Conservation (phyloP, 1,284 basidiomycete genomes). For the Naganishia sp. region DNA sequence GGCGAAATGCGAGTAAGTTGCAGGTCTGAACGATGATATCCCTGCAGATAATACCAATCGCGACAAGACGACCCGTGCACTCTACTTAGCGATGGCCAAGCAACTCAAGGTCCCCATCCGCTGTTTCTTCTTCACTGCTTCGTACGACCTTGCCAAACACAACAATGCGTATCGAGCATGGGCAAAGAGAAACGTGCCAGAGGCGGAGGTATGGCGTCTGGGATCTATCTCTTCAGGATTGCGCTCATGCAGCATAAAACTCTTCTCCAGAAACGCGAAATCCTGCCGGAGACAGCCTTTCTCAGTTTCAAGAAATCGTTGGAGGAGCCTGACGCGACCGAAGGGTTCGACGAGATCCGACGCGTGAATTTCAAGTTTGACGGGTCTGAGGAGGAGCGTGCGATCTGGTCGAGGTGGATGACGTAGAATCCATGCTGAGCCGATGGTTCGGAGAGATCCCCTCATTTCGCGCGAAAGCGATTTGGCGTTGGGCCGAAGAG, state of each 20-base stretch:
- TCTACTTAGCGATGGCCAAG: slow-evolving; percentile 69
- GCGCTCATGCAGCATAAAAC: not conserved
- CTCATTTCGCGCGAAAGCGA: no score
- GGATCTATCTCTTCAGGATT: not conserved
- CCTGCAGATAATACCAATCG: slow-evolving; percentile 81
- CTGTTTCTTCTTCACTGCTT: slow-evolving; percentile 73
- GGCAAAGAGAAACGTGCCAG: slow-evolving; percentile 3
- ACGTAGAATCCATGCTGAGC: not conserved
- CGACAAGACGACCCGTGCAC: slow-evolving; percentile 65
- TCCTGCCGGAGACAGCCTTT: slow-evolving; percentile 69
- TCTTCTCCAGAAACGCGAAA: slow-evolving; percentile 52
- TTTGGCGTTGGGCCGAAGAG: no score
- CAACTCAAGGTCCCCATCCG: slow-evolving; percentile 62
- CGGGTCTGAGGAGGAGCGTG: slow-evolving; percentile 68
- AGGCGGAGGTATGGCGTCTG: slow-evolving; percentile 4
- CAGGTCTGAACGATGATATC: not conserved
- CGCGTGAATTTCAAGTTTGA: slow-evolving; percentile 76
- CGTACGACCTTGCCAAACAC: slow-evolving; percentile 78
- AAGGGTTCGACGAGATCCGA: slow-evolving; percentile 76
- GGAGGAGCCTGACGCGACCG: slow-evolving; percentile 65
- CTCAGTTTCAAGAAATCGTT: slow-evolving; percentile 63
- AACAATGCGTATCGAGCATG: slow-evolving; percentile 79
- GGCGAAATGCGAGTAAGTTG: not conserved
- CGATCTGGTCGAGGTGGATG: slow-evolving; percentile 72
- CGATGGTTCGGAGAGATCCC: no score